Base-by-base conservation (phyloP, 371 early-diverging fungal species). In the Mortierella sp. region DNA sequence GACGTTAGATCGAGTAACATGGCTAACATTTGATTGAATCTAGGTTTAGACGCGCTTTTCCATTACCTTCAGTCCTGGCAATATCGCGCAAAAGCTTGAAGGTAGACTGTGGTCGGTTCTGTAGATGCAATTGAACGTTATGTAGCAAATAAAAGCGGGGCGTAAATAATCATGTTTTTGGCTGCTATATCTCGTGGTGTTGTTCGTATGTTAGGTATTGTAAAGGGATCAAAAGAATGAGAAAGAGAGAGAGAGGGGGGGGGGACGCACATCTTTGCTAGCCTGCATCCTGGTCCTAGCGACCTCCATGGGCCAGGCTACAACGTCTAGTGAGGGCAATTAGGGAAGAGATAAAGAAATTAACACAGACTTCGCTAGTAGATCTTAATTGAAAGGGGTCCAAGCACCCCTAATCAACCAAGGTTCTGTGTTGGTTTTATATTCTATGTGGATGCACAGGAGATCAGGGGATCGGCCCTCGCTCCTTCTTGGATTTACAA, bases 281-380 rank as follows among this genome's bases (percentile, higher is more conserved):
- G 80, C 80, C 62, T 79, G 80, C 80, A 79, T 79, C 61, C 80
- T 70, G 5, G 80, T 79, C 45, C 80, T 79, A 37, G 80, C 80
- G 3, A 79, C 80, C 45, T 79, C 80, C 71, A 79, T 60, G 2
- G 80, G 80, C 80, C 80, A 79, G 24, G 68, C 64, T 24, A 79
- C 43, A 35, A 79, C 64, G 62, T 79, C 80, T 79, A 75, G 11
- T 11, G 28, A 47, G 37, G 26, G 28, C 30, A 51, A 28, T 14
- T n/a, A 10, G 14, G 52, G 40, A 11, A 11, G 24, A 39, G 24
- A 22, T 39, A 51, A n/a, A 40, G 4, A 45, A 28, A 24, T 64
- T 64, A 22, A 64, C 61, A 37, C 10, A 37, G 18, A 57, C 51
- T 10, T 30, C n/a, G 1, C 12, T 37, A 0, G n/a, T 22, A 35